Base-by-base conservation (phyloP, 306 rosid genomes). In the Inga leiocalycina region DNA sequence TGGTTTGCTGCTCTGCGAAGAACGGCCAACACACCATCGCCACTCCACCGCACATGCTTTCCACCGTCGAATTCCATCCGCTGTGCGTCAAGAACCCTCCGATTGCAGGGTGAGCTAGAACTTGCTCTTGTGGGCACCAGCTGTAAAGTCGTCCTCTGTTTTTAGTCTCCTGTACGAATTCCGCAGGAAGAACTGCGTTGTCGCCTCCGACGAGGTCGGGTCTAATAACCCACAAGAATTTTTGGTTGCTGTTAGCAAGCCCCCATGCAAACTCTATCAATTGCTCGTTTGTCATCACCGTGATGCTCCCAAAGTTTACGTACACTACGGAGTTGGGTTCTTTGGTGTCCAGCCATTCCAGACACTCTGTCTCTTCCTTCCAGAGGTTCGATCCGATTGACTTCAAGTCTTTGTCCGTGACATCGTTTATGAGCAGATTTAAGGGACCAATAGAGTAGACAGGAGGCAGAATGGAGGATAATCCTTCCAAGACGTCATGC, bases 31-130 rank as follows among this genome's bases (percentile, higher is more conserved):
- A 90, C 1, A 91, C 59, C 91, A 94, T 84, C 4, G 94, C 92
- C 19, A 94, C 91, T 12, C 97, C 97, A 0, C 69, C 77, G 4
- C 90, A 59, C 11, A 90, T 2, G 32, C 97, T 94, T 79, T 94
- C 98, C 15, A 92, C 10, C 0, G 92, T 92, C 13, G 95, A 94
- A 59, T 92, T 94, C 98, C 98, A 94, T 2, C 98, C 98, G 41
- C 76, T 72, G 10, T 94, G 94, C 0, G 94, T 91, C 71, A 94
- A 45, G 74, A 94, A 94, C 9, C 93, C 98, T 0, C 94, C 97
- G 1, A 91, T 51, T 0, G 97, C 82, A 0, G 89, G 87, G 68
- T 92, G 96, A 1, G n/a, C 27, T 45, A 94, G 52, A 2, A 92
- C 93, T 45, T 88, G 81, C 57, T 92, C 93, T 76, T 94, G 97